A percentile compares a stretch with the other conserved stretches of the same genome.
Conservation (phyloP, 164 flowering plant genomes). For the Saururus chinensis region DNA sequence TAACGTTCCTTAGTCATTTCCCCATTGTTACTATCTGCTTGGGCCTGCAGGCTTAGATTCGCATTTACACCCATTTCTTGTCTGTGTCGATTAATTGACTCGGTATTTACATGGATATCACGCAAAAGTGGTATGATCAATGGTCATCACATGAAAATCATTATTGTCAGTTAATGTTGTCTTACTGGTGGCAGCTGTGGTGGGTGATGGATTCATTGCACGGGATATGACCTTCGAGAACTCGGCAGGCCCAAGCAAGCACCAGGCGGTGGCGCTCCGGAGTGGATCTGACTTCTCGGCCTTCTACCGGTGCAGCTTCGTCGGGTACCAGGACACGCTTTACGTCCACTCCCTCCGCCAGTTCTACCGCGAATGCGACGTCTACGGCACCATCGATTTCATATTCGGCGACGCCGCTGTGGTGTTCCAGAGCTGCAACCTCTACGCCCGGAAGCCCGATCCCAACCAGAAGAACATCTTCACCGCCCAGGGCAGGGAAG, state of each 20-base stretch:
- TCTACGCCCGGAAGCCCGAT: conserved; percentile 41
- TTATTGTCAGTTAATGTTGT: no score
- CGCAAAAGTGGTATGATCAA: neutral
- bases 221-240: conserved; percentile 46
- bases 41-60: no score
- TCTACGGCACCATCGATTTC: conserved; percentile 61
- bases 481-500: conserved; percentile 83
- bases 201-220: conserved; percentile 40
- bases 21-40: no score
- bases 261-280: conserved; percentile 58
- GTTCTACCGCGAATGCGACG: conserved; percentile 46
- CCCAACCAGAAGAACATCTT: conserved; percentile 44
- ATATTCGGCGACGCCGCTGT: conserved; percentile 58
- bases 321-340: conserved; percentile 66
- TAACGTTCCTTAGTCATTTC: no score
- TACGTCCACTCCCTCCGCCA: no score
- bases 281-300: conserved; percentile 43
- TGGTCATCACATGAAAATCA: neutral
- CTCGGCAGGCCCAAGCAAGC: conserved; percentile 51
- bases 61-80: no score
- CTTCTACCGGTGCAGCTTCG: conserved; percentile 48
- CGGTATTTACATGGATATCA: neutral
- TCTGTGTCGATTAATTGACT: no score
- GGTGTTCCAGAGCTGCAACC: conserved; percentile 37
- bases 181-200: conserved; percentile 32